Base-by-base conservation (phyloP, 2,329 filamentous ascomycete species). In the Xylaria sp. region DNA sequence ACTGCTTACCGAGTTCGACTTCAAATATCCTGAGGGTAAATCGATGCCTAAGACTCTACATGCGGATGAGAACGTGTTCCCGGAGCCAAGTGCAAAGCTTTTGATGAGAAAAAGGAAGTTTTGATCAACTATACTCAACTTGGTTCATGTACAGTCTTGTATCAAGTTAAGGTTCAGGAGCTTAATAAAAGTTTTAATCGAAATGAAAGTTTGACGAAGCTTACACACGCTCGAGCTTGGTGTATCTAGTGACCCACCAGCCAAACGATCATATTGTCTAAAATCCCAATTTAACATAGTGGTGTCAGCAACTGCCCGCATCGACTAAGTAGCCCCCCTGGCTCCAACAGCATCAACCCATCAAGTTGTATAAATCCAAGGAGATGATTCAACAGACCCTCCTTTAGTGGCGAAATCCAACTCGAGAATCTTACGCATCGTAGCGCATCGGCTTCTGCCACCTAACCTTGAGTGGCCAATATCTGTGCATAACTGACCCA, bases 21-120 rank as follows among this genome's bases (percentile, higher is more conserved):
- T 69, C 20, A 20, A 28, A 31, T 69, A 57, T 23, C 60, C 56
- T 8, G 58, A 63, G 44, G 41, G 65, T 10, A 63, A 64, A 12
- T 34, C 65, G 5, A 58, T 62, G 46, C 65, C 59, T 6, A 44
- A 18, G 18, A 63, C 63, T 37, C 37, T 65, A 25, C 63, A 41
- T 46, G 68, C 65, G 1, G 60, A 70, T 34, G 68, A 70, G 34
- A 67, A 65, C 12, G 56, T 67, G n/a, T 70, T 70, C 15, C 31
- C 57, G 5, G 61, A 67, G 15, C 68, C 68, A 1, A 41, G 50
- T 20, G 68, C 61, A 1, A 63, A 54, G 3, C 28, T 70, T 5
- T 60, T 70, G 68, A 70, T 70, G 68, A 59, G 59, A 20, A 58
- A 58, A 34, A 46, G 56, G 15, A 15, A 25, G 25, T 28, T 37